phyloP scores from a whole-genome alignment of 106 monocot genomes.

The Triglochin maritima region DNA sequence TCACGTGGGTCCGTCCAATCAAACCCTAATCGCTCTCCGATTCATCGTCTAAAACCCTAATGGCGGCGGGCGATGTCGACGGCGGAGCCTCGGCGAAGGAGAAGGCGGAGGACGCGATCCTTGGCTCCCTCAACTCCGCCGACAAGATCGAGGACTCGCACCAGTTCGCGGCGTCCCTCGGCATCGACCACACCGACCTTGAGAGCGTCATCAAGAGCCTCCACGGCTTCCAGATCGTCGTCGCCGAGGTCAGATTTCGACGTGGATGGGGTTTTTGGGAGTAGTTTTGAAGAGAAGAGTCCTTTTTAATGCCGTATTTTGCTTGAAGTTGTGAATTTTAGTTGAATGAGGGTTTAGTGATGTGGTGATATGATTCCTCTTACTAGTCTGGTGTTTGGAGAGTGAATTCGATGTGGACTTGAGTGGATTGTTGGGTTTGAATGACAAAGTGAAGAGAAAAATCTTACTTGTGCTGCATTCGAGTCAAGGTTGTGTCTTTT shows the following conservation, averaged over 20 bases:
- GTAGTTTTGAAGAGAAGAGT: no score
- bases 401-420: no score
- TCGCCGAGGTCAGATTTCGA: slow-evolving; percentile 31
- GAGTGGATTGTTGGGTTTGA: no score
- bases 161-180: slow-evolving; percentile 46
- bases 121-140: slow-evolving; percentile 31
- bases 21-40: no score
- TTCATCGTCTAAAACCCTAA: no score
- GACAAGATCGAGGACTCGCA: slow-evolving; percentile 58
- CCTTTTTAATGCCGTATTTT: not conserved
- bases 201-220: slow-evolving; percentile 87
- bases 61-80: not conserved
- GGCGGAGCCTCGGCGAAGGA: slow-evolving; percentile 6
- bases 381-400: no score
- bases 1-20: no score
- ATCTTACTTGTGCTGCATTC: no score
- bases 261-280: no score
- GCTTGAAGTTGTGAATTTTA: not conserved
- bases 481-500: no score
- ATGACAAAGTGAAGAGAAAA: no score
- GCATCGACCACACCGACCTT: slow-evolving; percentile 54
- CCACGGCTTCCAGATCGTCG: slow-evolving; percentile 53
- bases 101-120: slow-evolving; percentile 44
- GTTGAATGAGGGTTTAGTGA: not conserved
- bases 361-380: no score